Evolutionary conservation across 345 rosid genomes (phyloP).

Genomic region (Zanthoxylum bungeanum): DNA sequence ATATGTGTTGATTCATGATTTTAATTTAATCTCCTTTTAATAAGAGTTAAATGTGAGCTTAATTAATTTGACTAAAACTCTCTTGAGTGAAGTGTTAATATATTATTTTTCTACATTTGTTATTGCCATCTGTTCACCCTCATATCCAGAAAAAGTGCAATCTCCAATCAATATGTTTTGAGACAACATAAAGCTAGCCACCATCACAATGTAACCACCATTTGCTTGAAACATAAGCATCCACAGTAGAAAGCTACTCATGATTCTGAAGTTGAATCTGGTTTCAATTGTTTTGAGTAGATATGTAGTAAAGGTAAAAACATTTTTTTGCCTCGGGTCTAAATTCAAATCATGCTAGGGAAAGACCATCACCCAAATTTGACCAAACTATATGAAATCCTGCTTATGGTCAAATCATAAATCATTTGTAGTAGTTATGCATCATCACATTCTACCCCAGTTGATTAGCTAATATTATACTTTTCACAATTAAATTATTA

Average conservation of each 20-base stretch:
- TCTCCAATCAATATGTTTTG: neutral
- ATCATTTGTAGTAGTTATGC: neutral
- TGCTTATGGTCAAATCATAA: neutral
- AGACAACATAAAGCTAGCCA: neutral
- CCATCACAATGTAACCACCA: neutral
- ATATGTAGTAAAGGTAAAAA: conserved; percentile 1
- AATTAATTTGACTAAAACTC: neutral
- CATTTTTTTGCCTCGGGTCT: neutral
- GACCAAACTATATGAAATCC: neutral
- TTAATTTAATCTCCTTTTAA: neutral
- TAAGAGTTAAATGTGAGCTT: neutral
- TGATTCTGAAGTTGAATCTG: conserved; percentile 1
- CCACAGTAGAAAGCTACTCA: neutral
- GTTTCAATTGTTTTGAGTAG: neutral
- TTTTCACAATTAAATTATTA: neutral
- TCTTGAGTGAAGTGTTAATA: neutral
- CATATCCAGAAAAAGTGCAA: neutral
- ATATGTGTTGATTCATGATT: neutral
- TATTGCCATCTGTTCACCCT: neutral
- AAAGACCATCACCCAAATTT: neutral
- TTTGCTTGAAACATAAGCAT: conserved; percentile 12
- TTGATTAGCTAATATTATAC: no score
- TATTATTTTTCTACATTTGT: neutral
- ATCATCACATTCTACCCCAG: neutral
- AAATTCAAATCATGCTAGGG: conserved; percentile 5